Percentiles rank a stretch among this genome's conserved stretches.
phyloP scores from a whole-genome alignment of 495 filamentous ascomycete genomes.

The Haplographium delicatum region DNA sequence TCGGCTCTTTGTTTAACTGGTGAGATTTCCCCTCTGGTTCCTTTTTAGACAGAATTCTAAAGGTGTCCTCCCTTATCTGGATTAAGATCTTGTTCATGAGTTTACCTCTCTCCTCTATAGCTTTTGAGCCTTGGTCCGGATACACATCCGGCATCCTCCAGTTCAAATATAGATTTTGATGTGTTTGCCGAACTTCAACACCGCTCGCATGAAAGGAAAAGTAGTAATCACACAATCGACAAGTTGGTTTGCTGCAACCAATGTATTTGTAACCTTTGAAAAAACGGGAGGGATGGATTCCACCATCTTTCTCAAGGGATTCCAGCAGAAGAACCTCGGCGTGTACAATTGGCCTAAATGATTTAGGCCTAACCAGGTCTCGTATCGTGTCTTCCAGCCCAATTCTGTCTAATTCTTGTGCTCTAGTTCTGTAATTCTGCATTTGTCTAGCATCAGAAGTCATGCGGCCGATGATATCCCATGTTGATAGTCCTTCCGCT shows the following conservation, averaged over 20 bases:
- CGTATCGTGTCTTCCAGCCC: not conserved
- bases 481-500: not conserved
- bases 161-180: conserved; percentile 23
- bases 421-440: not conserved
- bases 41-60: conserved; percentile 5
- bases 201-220: conserved; percentile 12
- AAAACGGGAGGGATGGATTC: conserved; percentile 7
- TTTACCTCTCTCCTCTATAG: not conserved
- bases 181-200: conserved; percentile 11
- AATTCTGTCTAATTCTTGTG: conserved; percentile 4
- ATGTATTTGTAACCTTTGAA: conserved; percentile 26
- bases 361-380: not conserved
- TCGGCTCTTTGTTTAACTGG: conserved; percentile 9
- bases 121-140: not conserved
- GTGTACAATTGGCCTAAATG: conserved; percentile 7
- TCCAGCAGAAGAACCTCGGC: conserved; percentile 7
- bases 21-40: conserved; percentile 5
- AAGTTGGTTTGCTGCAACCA: conserved; percentile 28
- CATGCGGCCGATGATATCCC: conserved; percentile 2
- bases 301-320: conserved; percentile 5
- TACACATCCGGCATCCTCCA: conserved; percentile 25
- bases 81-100: conserved; percentile 7
- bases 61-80: conserved; percentile 1
- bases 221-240: conserved; percentile 25
- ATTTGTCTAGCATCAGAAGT: not conserved